These are phyloP conservation scores for Mycena alexandri DNA, from an alignment of 768 basidiomycete species.

Conservation along the genomic window DNA sequence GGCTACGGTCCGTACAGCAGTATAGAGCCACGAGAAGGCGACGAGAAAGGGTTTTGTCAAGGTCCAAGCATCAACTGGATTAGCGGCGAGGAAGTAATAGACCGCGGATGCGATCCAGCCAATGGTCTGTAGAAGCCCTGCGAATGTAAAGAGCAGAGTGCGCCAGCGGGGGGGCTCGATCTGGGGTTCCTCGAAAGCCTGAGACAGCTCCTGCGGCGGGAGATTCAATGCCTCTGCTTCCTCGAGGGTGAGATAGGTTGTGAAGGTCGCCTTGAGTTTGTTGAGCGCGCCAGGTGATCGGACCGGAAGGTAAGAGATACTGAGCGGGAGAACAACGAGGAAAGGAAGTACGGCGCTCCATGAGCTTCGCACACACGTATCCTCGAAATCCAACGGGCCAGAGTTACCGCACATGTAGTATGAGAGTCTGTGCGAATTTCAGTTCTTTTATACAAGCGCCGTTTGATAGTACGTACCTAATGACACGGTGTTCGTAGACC, in stretches of 20 bases:
- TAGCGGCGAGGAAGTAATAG: slow-evolving; percentile 56
- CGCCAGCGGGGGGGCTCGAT: slow-evolving; percentile 66
- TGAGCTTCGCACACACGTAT: slow-evolving; percentile 60
- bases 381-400: slow-evolving; percentile 57
- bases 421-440: too few relatives aligned
- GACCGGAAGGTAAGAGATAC: slow-evolving; percentile 51
- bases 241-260: slow-evolving; percentile 32
- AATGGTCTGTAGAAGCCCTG: slow-evolving; percentile 69
- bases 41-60: slow-evolving; percentile 59
- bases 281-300: slow-evolving; percentile 41
- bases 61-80: slow-evolving; percentile 47
- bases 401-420: slow-evolving; percentile 42
- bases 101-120: slow-evolving; percentile 70
- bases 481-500: too few relatives aligned
- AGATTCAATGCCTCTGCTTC: slow-evolving; percentile 23
- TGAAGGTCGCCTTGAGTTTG: slow-evolving; percentile 40
- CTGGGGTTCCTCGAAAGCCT: slow-evolving; percentile 1
- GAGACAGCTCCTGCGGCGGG: slow-evolving; percentile 14
- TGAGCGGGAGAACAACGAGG: slow-evolving; percentile 57
- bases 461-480: too few relatives aligned
- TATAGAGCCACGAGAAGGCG: slow-evolving; percentile 76
- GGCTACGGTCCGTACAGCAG: slow-evolving; percentile 66
- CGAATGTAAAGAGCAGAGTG: slow-evolving; percentile 65
- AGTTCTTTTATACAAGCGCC: too few relatives aligned
- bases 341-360: slow-evolving; percentile 65